Evolutionary conservation across 2,329 filamentous ascomycete species (phyloP), one percentile per base, ranked within the genome.

Genomic region (Stemphylium beticola): DNA sequence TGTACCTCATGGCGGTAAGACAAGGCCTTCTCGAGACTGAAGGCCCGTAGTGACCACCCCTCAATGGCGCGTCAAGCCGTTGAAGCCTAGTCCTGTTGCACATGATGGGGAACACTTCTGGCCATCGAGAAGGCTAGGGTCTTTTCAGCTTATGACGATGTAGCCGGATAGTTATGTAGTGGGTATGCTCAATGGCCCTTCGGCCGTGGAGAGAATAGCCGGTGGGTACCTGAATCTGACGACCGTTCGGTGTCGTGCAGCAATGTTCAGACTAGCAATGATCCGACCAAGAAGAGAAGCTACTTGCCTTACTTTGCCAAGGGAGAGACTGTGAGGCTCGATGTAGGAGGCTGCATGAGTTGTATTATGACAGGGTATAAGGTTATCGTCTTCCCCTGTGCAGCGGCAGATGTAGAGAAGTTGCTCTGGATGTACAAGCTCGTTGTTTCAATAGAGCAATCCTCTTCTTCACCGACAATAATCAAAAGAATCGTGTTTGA

Each of bases 11-110:
- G 26, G 26, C 47, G 34, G 31, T 43, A 17, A 43, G 38, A 5
- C 17, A 24, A 43, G 24, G 47, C 41, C 48, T 57, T 49, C 20
- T 53, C 49, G 50, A 53, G 44, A 22, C 32, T 22, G 12, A 47
- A 51, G 36, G n/a, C 33, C 39, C 37, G 43, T 37, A 22, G 34
- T 47, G 26, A 38, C 37, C 34, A 34, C 26, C 15, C 20, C 29
- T 37, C 41, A 55, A 59, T 49, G 53, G 53, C 56, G 49, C 53
- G 22, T 55, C 55, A 44, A 54, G 52, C 61, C 61, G 57, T 61
- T 53, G 36, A 36, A 57, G 14, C 20, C 20, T 43, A 60, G 50
- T 49, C 54, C 49, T 59, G 47, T 55, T 62, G 60, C 57, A 59
- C 57, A 58, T 18, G 17, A 33, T 15, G 15, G 46, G 33, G 34